Percentiles rank a stretch among this genome's conserved stretches.
Conservation (phyloP, 176 grass and related monocot species). For the Puya raimondii region DNA sequence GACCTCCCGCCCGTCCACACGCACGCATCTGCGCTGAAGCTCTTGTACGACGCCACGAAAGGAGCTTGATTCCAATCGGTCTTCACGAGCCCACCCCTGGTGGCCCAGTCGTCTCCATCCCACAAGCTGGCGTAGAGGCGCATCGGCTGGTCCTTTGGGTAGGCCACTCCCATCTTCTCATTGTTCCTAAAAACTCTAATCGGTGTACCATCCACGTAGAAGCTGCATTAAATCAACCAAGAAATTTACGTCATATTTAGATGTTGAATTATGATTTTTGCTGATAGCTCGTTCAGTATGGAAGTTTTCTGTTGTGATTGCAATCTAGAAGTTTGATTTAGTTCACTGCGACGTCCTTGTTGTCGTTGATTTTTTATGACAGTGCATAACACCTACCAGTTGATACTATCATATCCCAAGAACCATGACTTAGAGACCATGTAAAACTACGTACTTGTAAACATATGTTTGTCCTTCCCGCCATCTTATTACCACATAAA, state of each 20-base stretch:
- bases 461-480: too few relatives aligned
- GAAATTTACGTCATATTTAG: neutral
- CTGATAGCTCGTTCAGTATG: neutral
- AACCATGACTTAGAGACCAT: too few relatives aligned
- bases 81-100: slow-evolving; percentile 60
- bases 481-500: too few relatives aligned
- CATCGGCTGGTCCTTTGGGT: slow-evolving; percentile 63
- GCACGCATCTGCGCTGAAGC: slow-evolving; percentile 42
- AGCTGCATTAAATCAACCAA: slow-evolving; percentile 12
- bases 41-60: slow-evolving; percentile 52
- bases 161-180: slow-evolving; percentile 47
- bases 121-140: slow-evolving; percentile 63
- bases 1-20: slow-evolving; percentile 6
- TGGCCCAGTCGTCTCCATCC: slow-evolving; percentile 76
- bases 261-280: neutral
- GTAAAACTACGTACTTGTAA: too few relatives aligned
- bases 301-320: too few relatives aligned
- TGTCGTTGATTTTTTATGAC: too few relatives aligned
- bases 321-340: too few relatives aligned
- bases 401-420: too few relatives aligned
- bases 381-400: too few relatives aligned
- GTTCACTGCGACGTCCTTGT: too few relatives aligned
- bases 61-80: slow-evolving; percentile 57
- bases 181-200: slow-evolving; percentile 72
- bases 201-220: slow-evolving; percentile 44